Evolutionary conservation across 2,329 filamentous ascomycete genomes (phyloP).

Genomic region (Drechslera avenae): DNA sequence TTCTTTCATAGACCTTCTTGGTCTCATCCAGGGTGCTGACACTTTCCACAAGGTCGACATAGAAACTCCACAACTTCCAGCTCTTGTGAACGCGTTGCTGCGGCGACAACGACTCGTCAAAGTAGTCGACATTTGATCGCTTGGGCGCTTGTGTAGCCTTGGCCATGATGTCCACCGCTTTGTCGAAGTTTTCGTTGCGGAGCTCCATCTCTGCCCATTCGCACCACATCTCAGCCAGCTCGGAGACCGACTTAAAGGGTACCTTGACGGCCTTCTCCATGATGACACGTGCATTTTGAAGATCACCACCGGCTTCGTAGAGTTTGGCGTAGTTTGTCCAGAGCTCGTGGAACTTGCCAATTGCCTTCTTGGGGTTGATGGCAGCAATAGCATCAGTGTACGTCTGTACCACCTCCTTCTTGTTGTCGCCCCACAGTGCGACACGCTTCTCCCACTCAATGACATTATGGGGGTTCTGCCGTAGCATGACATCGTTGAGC

Average conservation of each 20-base stretch:
- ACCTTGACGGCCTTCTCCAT: slow-evolving; percentile 99
- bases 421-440: slow-evolving; percentile 94
- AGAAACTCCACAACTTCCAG: slow-evolving; percentile 99
- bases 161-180: slow-evolving; percentile 92
- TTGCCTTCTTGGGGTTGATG: slow-evolving; percentile 90
- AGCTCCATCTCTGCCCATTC: slow-evolving; percentile 99
- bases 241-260: slow-evolving; percentile 95
- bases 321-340: slow-evolving; percentile 98
- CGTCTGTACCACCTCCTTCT: slow-evolving; percentile 86
- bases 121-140: slow-evolving; percentile 97
- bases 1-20: slow-evolving; percentile 91
- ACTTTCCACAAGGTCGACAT: slow-evolving; percentile 95
- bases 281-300: slow-evolving; percentile 85
- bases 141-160: slow-evolving; percentile 98
- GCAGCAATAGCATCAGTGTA: slow-evolving; percentile 94
- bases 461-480: slow-evolving; percentile 96
- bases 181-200: slow-evolving; percentile 92
- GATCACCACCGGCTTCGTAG: slow-evolving; percentile 85
- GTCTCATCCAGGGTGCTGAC: slow-evolving; percentile 91
- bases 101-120: slow-evolving; percentile 89
- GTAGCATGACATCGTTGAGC: slow-evolving; percentile 90
- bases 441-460: slow-evolving; percentile 97
- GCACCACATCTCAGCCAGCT: slow-evolving; percentile 97
- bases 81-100: slow-evolving; percentile 98
- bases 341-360: slow-evolving; percentile 90